Base-by-base conservation (phyloP, 768 basidiomycete genomes). In the Dentipellis sp. region DNA sequence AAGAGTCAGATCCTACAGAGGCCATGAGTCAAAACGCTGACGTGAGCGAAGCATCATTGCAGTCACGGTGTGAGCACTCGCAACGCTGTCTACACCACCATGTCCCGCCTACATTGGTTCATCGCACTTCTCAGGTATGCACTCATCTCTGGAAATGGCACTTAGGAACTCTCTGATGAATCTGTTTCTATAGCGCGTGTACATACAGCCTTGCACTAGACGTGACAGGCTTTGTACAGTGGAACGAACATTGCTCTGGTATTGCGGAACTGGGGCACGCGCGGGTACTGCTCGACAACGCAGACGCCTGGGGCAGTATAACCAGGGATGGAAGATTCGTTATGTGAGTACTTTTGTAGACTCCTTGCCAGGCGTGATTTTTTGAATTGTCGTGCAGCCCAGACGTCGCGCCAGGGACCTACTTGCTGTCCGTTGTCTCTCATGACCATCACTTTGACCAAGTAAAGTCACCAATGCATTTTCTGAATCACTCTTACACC, bases 381-480 rank as follows among this genome's bases (percentile, higher is more conserved):
- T n/a, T 37, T 56, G 56, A 50, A 54, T 35, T 54, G 42, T 23
- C 56, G 40, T 58, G 51, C 59, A 91, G 89, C 71, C 78, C 80
- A 49, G 78, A 82, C 62, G 84, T 91, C 50, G 75, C 78, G n/a
- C 67, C 72, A 14, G 89, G 90, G 35, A 81, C 78, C 12, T 88
- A 91, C 62, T 64, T 88, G 29, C 74, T 91, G 35, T 84, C 85
- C 7, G 79, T 91, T 4, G 57, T 77, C 29, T 72, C 88, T 1
- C 86, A 82, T 66, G 82, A 89, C 65, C 73, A 82, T 64, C 62
- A 67, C 10, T 91, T 92, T 62, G 88, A 91, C 63, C 78, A 86
- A 69, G 89, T 88, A 63, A 10, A 3, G 65, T 59, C 17, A 46
- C 47, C 46, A 35, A 2, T 58, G 55, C 12, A 10, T 50, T 21